These are phyloP conservation scores for Solanum sejunctum DNA, from an alignment of 257 asterid species.

Conservation along the genomic window DNA sequence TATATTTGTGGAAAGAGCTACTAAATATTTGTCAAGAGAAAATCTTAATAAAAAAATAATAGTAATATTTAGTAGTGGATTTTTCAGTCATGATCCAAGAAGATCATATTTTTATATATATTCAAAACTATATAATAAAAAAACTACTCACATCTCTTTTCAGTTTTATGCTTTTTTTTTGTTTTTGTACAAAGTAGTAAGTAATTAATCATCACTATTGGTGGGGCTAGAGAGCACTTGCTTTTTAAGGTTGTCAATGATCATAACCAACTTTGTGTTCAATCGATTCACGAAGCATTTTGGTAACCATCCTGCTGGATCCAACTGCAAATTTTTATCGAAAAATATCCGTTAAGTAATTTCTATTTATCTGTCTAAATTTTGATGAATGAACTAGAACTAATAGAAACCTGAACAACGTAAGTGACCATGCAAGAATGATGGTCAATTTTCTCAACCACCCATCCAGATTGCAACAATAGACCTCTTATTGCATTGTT, in stretches of 20 bases:
- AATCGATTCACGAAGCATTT: slow-evolving; percentile 83
- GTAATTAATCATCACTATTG: slow-evolving; percentile 15
- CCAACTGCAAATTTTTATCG: slow-evolving; percentile 39
- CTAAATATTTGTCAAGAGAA: too few species aligned
- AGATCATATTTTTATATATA: neutral
- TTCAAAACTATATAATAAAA: neutral
- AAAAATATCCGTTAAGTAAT: neutral
- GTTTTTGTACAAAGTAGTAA: slow-evolving; percentile 1
- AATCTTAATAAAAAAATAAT: too few species aligned
- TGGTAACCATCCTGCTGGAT: slow-evolving; percentile 96
- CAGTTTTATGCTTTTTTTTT: neutral
- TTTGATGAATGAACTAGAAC: too few species aligned
- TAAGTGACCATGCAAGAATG: slow-evolving; percentile 89
- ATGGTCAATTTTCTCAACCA: slow-evolving; percentile 71
- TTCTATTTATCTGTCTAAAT: too few species aligned
- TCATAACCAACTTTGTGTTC: slow-evolving; percentile 80
- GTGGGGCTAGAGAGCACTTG: slow-evolving; percentile 74
- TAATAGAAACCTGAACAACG: slow-evolving; percentile 43
- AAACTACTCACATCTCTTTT: neutral
- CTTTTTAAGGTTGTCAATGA: slow-evolving; percentile 76
- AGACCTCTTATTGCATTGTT: slow-evolving; percentile 70
- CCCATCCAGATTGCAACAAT: slow-evolving; percentile 89
- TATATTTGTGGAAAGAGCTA: too few species aligned
- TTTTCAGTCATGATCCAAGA: neutral
- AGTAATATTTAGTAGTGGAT: neutral